Conservation (phyloP, 2,329 filamentous ascomycete genomes). For the Cercospora brassicicola region DNA sequence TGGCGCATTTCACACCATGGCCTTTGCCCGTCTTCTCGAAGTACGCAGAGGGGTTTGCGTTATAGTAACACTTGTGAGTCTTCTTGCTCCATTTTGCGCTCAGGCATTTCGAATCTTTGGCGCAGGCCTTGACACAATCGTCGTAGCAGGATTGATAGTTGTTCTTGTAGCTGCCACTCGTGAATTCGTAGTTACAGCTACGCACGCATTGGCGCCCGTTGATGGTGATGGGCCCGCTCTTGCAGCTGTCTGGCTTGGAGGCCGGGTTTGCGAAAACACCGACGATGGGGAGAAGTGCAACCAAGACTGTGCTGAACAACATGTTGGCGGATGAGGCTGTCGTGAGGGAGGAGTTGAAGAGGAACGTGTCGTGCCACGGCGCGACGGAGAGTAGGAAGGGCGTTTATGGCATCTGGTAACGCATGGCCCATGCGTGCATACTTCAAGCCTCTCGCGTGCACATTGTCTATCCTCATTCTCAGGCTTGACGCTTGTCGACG, state of each 20-base stretch:
- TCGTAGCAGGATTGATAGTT: conserved; percentile 1
- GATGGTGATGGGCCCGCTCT: background rate
- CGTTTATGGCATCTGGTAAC: background rate
- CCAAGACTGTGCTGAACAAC: background rate
- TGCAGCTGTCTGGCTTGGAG: background rate
- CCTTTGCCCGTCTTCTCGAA: background rate
- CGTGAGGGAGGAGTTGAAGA: background rate
- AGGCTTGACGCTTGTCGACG: background rate
- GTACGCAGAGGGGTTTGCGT: background rate
- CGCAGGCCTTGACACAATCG: conserved; percentile 2
- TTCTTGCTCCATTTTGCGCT: background rate
- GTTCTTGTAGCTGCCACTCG: conserved; percentile 4
- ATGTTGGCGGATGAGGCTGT: background rate
- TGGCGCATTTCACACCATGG: background rate
- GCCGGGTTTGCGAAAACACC: background rate
- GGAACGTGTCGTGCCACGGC: background rate
- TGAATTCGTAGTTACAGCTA: conserved; percentile 7
- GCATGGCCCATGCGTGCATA: background rate
- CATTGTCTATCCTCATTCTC: background rate
- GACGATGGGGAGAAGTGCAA: background rate
- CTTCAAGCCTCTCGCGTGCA: background rate
- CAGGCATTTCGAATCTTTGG: background rate
- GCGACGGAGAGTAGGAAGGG: background rate
- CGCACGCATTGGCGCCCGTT: background rate
- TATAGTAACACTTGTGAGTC: conserved; percentile 1